Base-by-base conservation (phyloP, 1,284 basidiomycete species). In the Sporisorium sorghi region DNA sequence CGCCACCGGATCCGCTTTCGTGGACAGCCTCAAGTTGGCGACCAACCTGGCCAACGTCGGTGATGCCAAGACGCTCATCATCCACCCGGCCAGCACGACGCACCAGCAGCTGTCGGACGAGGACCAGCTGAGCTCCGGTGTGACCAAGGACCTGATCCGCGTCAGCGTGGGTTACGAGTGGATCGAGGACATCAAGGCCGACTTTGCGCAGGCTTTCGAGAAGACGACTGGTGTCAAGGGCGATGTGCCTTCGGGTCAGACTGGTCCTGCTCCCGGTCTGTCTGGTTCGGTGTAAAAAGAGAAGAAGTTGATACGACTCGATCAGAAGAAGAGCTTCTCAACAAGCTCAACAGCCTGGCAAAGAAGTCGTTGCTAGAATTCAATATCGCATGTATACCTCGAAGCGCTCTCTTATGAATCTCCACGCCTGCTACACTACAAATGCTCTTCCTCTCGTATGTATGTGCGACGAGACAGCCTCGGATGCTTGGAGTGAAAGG, bases 91-190 rank as follows among this genome's bases (percentile, higher is more conserved):
- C 14, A 88, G 89, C 47, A 95, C 93, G 21, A 95, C 93, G 1
- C 93, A 94, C 84, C 88, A 90, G 68, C 93, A 94, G 85, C 87
- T 93, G 59, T 88, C 87, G 4, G 87, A 87, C 28, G 89, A 89
- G 65, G 92, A 94, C 85, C 90, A 91, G 84, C 53, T 87, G 30
- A 84, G 87, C 1, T 87, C 90, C 2, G 93, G 93, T 30, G 92
- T 94, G 15, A 91, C 91, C 11, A 89, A 90, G 28, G 92, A 93
- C 84, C 85, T 93, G 54, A 91, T 94, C 78, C 88, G 92, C 69
- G 90, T 93, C 80, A 74, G 89, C 4, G 90, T 91, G 46, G 93
- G 93, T n/a, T 92, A 92, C 71, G 93, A 95, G 85, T 90, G 90
- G 76, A 93, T 93, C 79, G 87, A 87, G 59, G 84, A 83, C 56